A percentile compares a stretch with the other conserved stretches of the same genome.
Conservation (phyloP, 2,329 filamentous ascomycete species). For the Colletotrichum sp. region DNA sequence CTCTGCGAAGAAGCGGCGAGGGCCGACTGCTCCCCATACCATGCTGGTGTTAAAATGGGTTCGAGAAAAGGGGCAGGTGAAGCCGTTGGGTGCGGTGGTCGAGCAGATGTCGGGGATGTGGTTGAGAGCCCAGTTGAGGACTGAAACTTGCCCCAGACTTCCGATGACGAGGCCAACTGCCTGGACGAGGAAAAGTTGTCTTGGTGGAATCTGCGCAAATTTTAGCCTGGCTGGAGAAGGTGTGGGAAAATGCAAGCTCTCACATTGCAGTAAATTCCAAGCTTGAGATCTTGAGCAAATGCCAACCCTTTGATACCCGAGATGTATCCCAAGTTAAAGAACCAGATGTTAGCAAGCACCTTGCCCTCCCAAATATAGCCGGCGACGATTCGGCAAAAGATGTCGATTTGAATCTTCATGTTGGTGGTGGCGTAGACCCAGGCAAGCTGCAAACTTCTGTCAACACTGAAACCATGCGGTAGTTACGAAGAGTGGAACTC, state of each 20-base stretch:
- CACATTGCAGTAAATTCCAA: slow-evolving; percentile 44
- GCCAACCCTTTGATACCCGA: slow-evolving; percentile 44
- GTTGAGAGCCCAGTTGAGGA: slow-evolving; percentile 39
- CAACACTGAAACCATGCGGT: not conserved
- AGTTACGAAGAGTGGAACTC: not conserved
- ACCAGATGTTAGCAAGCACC: slow-evolving; percentile 42
- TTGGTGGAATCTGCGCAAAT: slow-evolving; percentile 40
- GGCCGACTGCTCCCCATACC: slow-evolving; percentile 63
- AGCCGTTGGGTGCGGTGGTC: slow-evolving; percentile 47
- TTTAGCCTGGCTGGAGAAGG: not conserved
- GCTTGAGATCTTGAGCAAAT: slow-evolving; percentile 49
- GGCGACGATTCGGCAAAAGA: slow-evolving; percentile 48
- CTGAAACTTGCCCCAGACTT: slow-evolving; percentile 47
- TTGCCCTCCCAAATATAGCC: slow-evolving; percentile 51
- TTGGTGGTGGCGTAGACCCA: slow-evolving; percentile 45
- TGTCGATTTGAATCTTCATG: slow-evolving; percentile 47
- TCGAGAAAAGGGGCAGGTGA: slow-evolving; percentile 41
- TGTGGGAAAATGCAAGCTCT: not conserved
- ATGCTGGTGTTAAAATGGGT: slow-evolving; percentile 58
- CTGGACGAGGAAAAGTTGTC: slow-evolving; percentile 48
- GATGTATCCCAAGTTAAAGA: slow-evolving; percentile 44
- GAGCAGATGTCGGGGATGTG: slow-evolving; percentile 56
- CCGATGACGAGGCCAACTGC: slow-evolving; percentile 46
- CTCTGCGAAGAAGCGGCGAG: slow-evolving; percentile 56
- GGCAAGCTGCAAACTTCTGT: slow-evolving; percentile 25